A percentile compares a stretch with the other conserved stretches of the same genome.
Evolutionary conservation across 1,284 basidiomycete species (phyloP).

Genomic region (Marasmius oreades): DNA sequence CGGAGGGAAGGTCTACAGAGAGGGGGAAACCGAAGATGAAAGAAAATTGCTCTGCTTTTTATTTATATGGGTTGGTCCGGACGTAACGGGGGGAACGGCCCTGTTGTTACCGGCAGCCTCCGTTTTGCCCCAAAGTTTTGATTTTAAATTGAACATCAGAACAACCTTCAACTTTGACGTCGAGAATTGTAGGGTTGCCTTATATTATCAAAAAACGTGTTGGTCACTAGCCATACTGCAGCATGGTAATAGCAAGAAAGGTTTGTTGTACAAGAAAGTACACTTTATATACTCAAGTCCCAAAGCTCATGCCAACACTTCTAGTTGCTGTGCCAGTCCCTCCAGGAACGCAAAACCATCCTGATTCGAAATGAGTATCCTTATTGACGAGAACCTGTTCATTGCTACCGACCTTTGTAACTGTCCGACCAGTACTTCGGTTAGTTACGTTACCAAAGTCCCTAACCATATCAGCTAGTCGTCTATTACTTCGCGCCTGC

Average conservation of each 20-base stretch:
- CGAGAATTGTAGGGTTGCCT: too few relatives aligned
- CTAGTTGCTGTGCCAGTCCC: conserved; percentile 50
- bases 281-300: not conserved
- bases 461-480: conserved; percentile 57
- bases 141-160: too few relatives aligned
- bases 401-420: conserved; percentile 51
- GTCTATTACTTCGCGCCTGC: conserved; percentile 45
- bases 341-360: conserved; percentile 71
- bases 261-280: too few relatives aligned
- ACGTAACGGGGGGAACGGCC: too few relatives aligned
- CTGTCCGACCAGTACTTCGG: conserved; percentile 57
- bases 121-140: too few relatives aligned
- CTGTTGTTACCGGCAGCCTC: too few relatives aligned
- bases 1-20: conserved; percentile 14
- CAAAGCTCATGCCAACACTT: conserved; percentile 23
- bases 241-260: not conserved
- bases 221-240: not conserved
- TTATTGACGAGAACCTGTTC: not conserved
- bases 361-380: conserved; percentile 23
- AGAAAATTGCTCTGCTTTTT: conserved; percentile 25
- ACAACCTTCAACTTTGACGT: too few relatives aligned
- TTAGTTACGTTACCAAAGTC: conserved; percentile 68
- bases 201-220: too few relatives aligned
- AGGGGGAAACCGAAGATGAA: conserved; percentile 8
- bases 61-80: conserved; percentile 22